These are phyloP conservation scores for Oxytropis ochrocephala DNA, from an alignment of 306 rosid genomes.

Conservation along the genomic window DNA sequence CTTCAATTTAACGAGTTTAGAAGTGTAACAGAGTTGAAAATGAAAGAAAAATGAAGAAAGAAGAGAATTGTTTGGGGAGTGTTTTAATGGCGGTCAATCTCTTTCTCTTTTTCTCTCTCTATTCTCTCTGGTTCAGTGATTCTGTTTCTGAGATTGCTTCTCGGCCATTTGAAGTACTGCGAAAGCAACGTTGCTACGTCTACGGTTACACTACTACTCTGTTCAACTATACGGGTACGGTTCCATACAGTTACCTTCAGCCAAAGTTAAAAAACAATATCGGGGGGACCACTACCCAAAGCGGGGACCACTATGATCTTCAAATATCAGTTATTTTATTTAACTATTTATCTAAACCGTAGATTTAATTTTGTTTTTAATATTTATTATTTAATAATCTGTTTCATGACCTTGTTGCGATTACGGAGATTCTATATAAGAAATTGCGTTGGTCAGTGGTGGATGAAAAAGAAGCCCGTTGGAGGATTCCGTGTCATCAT, in stretches of 20 bases:
- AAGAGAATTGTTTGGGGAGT: neutral
- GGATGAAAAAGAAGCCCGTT: slow-evolving; percentile 15
- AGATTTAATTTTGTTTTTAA: neutral
- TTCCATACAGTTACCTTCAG: slow-evolving; percentile 36
- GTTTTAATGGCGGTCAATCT: slow-evolving; percentile 65
- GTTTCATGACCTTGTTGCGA: neutral
- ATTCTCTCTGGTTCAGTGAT: slow-evolving; percentile 20
- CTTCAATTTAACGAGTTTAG: slow-evolving; percentile 6
- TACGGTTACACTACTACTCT: slow-evolving; percentile 23
- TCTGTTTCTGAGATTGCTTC: slow-evolving; percentile 37
- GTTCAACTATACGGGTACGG: slow-evolving; percentile 35
- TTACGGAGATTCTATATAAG: slow-evolving; percentile 14
- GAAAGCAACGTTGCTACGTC: slow-evolving; percentile 57
- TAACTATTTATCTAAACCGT: neutral
- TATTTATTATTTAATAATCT: neutral
- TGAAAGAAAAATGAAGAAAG: neutral
- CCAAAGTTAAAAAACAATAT: neutral
- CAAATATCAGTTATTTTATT: neutral
- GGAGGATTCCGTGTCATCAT: neutral
- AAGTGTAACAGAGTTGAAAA: slow-evolving; percentile 5
- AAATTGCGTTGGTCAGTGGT: neutral
- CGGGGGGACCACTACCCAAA: slow-evolving; percentile 35
- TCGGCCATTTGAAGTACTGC: slow-evolving; percentile 52
- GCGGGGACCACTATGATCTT: slow-evolving; percentile 3
- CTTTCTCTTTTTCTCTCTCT: neutral